Percentiles rank a stretch among this genome's conserved stretches.
These are phyloP conservation scores for Lichtheimia hyalospora DNA, from an alignment of 371 early-diverging fungal genomes.

Conservation along the genomic window DNA sequence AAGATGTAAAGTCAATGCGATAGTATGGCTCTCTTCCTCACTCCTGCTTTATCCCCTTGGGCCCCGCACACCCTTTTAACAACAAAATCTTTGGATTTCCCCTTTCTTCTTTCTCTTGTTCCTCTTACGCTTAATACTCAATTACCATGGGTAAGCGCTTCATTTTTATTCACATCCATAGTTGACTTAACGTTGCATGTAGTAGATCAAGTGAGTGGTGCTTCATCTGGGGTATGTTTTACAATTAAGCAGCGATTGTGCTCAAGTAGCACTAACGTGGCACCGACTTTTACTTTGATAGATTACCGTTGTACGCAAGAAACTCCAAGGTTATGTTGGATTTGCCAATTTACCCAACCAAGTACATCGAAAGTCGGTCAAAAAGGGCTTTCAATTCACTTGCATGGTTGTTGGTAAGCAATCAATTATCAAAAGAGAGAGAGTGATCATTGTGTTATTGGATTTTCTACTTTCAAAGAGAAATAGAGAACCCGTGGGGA, in stretches of 20 bases:
- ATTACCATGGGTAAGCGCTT: conserved; percentile 9
- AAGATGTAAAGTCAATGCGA: too few species aligned
- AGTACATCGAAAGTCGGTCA: conserved; percentile 96
- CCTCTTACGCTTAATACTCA: background rate
- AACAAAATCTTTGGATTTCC: background rate
- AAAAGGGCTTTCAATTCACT: conserved; percentile 98
- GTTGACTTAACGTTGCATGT: background rate
- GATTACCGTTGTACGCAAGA: conserved; percentile 59
- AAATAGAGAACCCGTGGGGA: background rate
- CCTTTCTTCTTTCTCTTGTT: conserved; percentile 6
- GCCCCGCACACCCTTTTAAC: background rate
- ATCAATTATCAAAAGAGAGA: background rate
- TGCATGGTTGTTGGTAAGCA: conserved; percentile 90
- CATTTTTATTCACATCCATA: background rate
- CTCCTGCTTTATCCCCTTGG: too few species aligned
- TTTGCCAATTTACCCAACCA: conserved; percentile 98
- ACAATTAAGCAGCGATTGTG: background rate
- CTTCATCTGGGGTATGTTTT: conserved; percentile 23
- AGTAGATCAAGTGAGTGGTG: conserved; percentile 20
- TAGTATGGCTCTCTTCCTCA: too few species aligned
- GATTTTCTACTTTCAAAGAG: background rate
- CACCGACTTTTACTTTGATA: conserved; percentile 2
- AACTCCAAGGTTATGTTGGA: conserved; percentile 94
- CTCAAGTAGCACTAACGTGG: too few species aligned
- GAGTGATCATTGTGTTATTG: background rate